Evolutionary conservation across 2,329 filamentous ascomycete species (phyloP).

Genomic region (Talaromyces sp.): DNA sequence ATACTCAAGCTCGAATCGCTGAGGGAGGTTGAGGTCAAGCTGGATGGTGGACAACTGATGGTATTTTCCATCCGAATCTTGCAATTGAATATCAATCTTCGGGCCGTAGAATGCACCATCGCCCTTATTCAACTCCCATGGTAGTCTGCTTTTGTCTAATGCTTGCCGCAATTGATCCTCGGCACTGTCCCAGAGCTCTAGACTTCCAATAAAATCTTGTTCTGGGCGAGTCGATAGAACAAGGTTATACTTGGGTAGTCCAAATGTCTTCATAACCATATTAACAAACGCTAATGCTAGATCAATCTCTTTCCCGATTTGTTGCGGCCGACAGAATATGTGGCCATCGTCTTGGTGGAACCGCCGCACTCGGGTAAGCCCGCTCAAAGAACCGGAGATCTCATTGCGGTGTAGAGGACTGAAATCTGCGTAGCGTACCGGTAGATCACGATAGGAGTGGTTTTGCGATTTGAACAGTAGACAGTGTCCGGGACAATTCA

Average conservation of each 20-base stretch:
- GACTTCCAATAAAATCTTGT: constrained; percentile 71
- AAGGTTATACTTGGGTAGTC: constrained; percentile 69
- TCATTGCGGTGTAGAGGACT: constrained; percentile 85
- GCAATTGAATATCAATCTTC: constrained; percentile 83
- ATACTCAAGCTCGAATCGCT: constrained; percentile 75
- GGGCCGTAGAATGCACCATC: constrained; percentile 90
- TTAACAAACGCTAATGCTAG: constrained; percentile 71
- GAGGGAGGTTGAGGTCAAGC: constrained; percentile 83
- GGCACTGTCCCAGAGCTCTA: constrained; percentile 66
- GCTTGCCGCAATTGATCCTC: constrained; percentile 64
- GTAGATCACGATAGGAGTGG: constrained; percentile 74
- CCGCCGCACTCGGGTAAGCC: constrained; percentile 75
- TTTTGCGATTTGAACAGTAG: constrained; percentile 72
- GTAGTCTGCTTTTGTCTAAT: constrained; percentile 59
- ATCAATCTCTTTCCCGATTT: constrained; percentile 71
- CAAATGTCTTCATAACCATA: constrained; percentile 66
- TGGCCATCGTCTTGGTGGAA: constrained; percentile 92
- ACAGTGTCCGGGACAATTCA: constrained; percentile 91
- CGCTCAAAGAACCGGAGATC: constrained; percentile 73
- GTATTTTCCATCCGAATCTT: constrained; percentile 76
- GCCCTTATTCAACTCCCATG: constrained; percentile 72
- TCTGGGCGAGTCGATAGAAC: constrained; percentile 74
- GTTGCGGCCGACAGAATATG: constrained; percentile 77
- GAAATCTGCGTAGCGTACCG: constrained; percentile 82
- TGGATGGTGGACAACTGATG: constrained; percentile 88